phyloP scores from a whole-genome alignment of 1,139 yeast species.

The Yamadazyma dushanensis region DNA sequence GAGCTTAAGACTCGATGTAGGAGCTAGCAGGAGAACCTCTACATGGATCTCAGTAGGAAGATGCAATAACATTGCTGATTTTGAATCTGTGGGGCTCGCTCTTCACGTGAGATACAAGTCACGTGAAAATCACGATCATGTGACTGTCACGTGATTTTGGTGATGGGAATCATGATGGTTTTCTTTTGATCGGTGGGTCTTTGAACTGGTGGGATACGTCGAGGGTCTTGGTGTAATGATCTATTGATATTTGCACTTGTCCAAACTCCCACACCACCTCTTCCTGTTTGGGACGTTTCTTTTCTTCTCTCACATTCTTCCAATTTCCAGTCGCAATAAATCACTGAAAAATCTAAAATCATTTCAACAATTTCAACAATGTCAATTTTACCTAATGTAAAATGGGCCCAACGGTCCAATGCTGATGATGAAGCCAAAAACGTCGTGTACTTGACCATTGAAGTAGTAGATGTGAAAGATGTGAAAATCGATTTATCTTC shows the following conservation, averaged over 20 bases:
- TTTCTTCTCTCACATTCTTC: too few relatives aligned
- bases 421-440: slow-evolving; percentile 71
- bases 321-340: too few relatives aligned
- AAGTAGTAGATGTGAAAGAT: slow-evolving; percentile 67
- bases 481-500: slow-evolving; percentile 64
- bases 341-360: too few relatives aligned
- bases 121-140: too few relatives aligned
- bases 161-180: too few relatives aligned
- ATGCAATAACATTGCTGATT: slow-evolving; percentile 12
- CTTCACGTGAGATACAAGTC: not conserved
- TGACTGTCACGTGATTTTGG: not conserved
- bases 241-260: too few relatives aligned
- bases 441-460: slow-evolving; percentile 70
- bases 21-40: slow-evolving; percentile 39
- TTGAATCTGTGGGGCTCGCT: slow-evolving; percentile 1
- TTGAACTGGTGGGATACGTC: not conserved
- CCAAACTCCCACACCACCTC: too few relatives aligned
- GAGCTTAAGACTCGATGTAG: slow-evolving; percentile 40
- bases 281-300: too few relatives aligned
- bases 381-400: slow-evolving; percentile 41
- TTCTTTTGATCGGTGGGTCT: not conserved
- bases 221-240: too few relatives aligned
- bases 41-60: slow-evolving; percentile 56
- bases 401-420: slow-evolving; percentile 96
- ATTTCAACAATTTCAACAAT: too few relatives aligned